These are phyloP conservation scores for Strobilomyces confusus DNA, from an alignment of 768 basidiomycete species.

Conservation along the genomic window DNA sequence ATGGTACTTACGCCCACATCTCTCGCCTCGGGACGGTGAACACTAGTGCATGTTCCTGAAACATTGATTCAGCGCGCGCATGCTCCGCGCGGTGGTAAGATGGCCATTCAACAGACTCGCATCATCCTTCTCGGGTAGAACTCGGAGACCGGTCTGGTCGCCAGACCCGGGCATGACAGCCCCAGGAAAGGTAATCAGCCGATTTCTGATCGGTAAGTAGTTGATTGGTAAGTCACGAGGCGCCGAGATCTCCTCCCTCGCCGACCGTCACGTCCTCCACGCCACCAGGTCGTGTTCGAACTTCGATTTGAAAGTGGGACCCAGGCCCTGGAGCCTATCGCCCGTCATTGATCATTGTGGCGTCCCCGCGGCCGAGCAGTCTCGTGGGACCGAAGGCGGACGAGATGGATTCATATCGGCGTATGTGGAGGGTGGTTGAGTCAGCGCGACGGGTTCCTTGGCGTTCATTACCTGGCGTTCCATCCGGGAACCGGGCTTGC, in stretches of 20 bases:
- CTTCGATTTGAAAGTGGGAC: neutral
- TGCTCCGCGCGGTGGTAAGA: conserved; percentile 2
- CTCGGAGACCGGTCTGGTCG: neutral
- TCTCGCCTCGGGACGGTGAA: neutral
- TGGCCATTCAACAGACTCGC: neutral
- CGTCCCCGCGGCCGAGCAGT: conserved; percentile 15
- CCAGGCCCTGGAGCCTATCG: conserved; percentile 17
- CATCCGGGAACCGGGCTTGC: neutral
- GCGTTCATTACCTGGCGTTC: neutral
- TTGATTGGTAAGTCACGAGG: neutral
- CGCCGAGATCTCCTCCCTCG: neutral
- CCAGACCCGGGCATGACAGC: neutral
- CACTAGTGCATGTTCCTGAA: neutral
- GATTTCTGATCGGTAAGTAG: neutral
- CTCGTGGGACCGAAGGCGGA: neutral
- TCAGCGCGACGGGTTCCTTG: neutral
- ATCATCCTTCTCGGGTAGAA: neutral
- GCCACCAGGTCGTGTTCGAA: neutral
- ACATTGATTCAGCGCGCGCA: neutral
- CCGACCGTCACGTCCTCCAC: neutral
- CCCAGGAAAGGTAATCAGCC: neutral
- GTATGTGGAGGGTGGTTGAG: neutral
- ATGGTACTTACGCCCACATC: neutral
- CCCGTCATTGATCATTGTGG: conserved; percentile 4
- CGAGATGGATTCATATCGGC: conserved; percentile 7